Base-by-base conservation (phyloP, 352 stramenopile genomes). In the Albugo candida region DNA sequence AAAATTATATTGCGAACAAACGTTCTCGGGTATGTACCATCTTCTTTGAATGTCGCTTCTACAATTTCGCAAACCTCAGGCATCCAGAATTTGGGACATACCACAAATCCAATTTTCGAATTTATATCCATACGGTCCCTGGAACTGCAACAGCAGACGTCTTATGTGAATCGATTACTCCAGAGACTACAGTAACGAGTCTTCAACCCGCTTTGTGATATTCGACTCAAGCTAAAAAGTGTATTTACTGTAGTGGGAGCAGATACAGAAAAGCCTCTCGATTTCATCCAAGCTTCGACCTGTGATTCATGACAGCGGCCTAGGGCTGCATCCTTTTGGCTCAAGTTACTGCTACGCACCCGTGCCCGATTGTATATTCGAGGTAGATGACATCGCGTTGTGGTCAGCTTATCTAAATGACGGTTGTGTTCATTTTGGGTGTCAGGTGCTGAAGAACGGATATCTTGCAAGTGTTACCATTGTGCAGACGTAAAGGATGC, bases 1-100 rank as follows among this genome's bases (percentile, higher is more conserved):
- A 89, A 89, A 48, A 49, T 87, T 11, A 87, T 89, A 46, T 45
- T 89, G 36, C 84, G 83, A 53, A 77, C 77, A 5, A 89, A 89
- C 37, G 68, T 72, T 1, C 60, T 84, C 5, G 74, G 73, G 76
- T 86, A 45, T 31, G 1, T 5, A 41, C 41, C 5, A 11, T 41
- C 42, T 47, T 19, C 10, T 47, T n/a, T 20, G 13, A 12, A 11
- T 31, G 11, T 5, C 2, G 13, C 36, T 42, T 18, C 34, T 43
- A 16, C 42, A 13, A n/a, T 8, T 31, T 31, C 24, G 8, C 8
- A 31, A 5, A 48, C 5, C 18, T 1, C 24, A 86, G 74, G 8
- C 74, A 91, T 34, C 67, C 74, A 1, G 74, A 84, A 36, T 91
- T 91, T 50, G 73, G 71, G 12, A 59, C 67, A 13, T 91, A 87